Percentiles rank a stretch among this genome's conserved stretches.
phyloP scores from a whole-genome alignment of 768 basidiomycete genomes.

The Suillus tomentosus region DNA sequence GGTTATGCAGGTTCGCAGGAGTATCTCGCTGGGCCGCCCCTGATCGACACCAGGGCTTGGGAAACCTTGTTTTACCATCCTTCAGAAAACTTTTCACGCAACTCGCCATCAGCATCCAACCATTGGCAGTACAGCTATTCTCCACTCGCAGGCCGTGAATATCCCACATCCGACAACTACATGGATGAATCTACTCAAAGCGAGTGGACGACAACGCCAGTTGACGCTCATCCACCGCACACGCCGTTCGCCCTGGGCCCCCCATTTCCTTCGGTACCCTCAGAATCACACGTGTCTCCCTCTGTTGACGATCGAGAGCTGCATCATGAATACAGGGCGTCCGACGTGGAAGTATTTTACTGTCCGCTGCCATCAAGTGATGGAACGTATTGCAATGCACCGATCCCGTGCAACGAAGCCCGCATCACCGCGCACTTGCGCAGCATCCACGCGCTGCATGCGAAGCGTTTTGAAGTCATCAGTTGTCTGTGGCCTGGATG shows the following conservation, averaged over 20 bases:
- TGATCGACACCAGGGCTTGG: not conserved
- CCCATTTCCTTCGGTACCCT: not conserved
- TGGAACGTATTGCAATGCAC: not conserved
- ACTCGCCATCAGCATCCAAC: not conserved
- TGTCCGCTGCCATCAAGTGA: not conserved
- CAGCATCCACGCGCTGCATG: not conserved
- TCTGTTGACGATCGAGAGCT: not conserved
- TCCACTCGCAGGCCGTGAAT: not conserved
- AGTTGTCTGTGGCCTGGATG: constrained; percentile 2
- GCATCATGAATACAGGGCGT: not conserved
- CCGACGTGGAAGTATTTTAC: too few species aligned
- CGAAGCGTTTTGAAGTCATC: not conserved
- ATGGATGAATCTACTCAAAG: not conserved
- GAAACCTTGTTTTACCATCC: not conserved
- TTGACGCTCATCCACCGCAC: not conserved
- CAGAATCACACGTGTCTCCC: not conserved
- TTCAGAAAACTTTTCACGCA: not conserved
- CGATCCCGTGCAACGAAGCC: not conserved
- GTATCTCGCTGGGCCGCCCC: not conserved
- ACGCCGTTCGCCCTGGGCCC: not conserved
- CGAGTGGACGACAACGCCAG: not conserved
- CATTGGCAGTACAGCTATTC: not conserved
- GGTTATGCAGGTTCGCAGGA: not conserved
- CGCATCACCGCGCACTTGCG: not conserved
- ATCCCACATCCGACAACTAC: not conserved